Evolutionary conservation across 257 asterid genomes (phyloP).

Genomic region (Anisodus tanguticus): DNA sequence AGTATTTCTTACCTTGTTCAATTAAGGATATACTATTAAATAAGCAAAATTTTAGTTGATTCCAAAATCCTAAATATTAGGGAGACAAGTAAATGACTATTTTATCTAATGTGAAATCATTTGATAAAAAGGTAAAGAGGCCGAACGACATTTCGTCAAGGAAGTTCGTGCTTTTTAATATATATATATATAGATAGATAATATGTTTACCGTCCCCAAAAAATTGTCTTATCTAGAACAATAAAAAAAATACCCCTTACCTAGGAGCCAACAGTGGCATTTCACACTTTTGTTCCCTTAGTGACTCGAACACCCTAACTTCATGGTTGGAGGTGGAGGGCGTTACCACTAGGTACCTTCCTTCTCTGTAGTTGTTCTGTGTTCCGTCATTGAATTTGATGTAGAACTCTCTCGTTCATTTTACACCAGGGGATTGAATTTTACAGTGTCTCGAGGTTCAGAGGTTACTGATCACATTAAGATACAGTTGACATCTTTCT

Average conservation of each 20-base stretch:
- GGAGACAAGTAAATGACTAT: no score
- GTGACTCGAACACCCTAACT: background rate
- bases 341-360: background rate
- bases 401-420: background rate
- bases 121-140: no score
- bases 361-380: slow-evolving; percentile 4
- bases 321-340: slow-evolving; percentile 14
- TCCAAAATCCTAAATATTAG: no score
- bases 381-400: slow-evolving; percentile 14
- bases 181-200: background rate
- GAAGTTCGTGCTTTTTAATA: no score
- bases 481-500: background rate
- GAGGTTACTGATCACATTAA: background rate
- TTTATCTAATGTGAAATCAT: no score
- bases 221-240: slow-evolving; percentile 2
- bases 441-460: background rate
- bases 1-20: no score
- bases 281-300: background rate
- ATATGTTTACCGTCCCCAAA: background rate
- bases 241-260: background rate
- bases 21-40: no score
- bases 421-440: background rate
- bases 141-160: no score
- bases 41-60: no score
- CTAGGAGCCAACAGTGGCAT: background rate